Evolutionary conservation across 306 rosid genomes (phyloP).

Genomic region (Prosopis cineraria): DNA sequence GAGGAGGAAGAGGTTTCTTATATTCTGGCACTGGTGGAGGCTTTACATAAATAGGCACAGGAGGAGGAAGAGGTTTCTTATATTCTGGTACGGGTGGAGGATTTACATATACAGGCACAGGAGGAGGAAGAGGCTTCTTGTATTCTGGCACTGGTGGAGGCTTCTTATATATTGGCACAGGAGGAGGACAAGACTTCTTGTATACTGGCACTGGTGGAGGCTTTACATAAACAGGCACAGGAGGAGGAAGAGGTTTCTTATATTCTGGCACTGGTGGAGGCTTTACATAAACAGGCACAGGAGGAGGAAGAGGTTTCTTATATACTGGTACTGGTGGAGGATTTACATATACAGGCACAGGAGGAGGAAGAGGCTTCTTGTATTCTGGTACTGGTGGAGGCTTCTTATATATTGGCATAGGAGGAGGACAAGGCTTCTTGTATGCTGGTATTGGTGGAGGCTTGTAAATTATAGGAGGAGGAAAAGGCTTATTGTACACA

Average conservation of each 20-base stretch:
- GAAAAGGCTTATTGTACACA: conserved; percentile 44
- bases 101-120: too few species aligned
- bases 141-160: conserved; percentile 21
- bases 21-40: background rate
- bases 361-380: conserved; percentile 3
- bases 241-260: conserved; percentile 40
- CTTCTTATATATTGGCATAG: background rate
- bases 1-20: conserved; percentile 40
- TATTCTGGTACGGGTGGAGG: background rate
- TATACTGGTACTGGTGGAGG: conserved; percentile 8
- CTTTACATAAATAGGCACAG: background rate
- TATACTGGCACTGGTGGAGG: background rate
- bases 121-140: conserved; percentile 39
- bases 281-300: too few species aligned
- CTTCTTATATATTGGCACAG: background rate
- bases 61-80: conserved; percentile 40
- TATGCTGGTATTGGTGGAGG: background rate
- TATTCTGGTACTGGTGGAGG: background rate
- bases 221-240: background rate
- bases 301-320: conserved; percentile 38
- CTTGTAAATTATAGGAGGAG: conserved; percentile 13
- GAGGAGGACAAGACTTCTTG: background rate
- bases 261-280: background rate
- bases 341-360: background rate
- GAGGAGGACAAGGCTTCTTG: conserved; percentile 38